Conservation (phyloP, 2,329 filamentous ascomycete species). For the Penicillium sp. region DNA sequence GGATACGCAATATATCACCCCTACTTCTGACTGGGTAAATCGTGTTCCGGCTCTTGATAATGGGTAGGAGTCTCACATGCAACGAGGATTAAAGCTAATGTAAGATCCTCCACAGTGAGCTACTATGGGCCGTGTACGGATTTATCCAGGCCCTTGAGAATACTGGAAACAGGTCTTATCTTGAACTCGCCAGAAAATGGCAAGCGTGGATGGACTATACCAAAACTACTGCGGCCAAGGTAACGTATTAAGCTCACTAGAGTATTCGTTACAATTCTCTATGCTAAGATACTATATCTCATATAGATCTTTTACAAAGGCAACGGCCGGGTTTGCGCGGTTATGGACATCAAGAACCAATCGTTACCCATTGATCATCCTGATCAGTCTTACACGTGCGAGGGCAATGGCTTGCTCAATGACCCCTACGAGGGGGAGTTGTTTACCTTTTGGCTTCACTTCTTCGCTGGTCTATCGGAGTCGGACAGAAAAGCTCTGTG, state of each 20-base stretch:
- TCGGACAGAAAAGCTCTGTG: slow-evolving; percentile 36
- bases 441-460: slow-evolving; percentile 40
- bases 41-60: slow-evolving; percentile 41
- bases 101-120: slow-evolving; percentile 26
- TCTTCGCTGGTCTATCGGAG: slow-evolving; percentile 33
- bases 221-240: slow-evolving; percentile 33
- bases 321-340: slow-evolving; percentile 40
- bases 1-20: slow-evolving; percentile 27
- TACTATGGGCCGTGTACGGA: slow-evolving; percentile 44
- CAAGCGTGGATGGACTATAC: slow-evolving; percentile 42
- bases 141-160: slow-evolving; percentile 37
- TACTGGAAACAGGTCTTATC: slow-evolving; percentile 17
- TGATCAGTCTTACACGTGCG: slow-evolving; percentile 35
- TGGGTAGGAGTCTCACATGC: slow-evolving; percentile 24
- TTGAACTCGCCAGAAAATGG: slow-evolving; percentile 35
- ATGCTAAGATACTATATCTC: background rate
- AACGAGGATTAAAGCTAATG: background rate
- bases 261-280: too few species aligned
- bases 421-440: slow-evolving; percentile 46
- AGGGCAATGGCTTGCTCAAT: slow-evolving; percentile 33
- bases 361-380: slow-evolving; percentile 26
- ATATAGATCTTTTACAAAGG: slow-evolving; percentile 36
- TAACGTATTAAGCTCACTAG: slow-evolving; percentile 1
- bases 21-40: slow-evolving; percentile 38
- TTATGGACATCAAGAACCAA: slow-evolving; percentile 37